phyloP scores from a whole-genome alignment of 2,329 filamentous ascomycete species.

The Ascosphaera acerosa region DNA sequence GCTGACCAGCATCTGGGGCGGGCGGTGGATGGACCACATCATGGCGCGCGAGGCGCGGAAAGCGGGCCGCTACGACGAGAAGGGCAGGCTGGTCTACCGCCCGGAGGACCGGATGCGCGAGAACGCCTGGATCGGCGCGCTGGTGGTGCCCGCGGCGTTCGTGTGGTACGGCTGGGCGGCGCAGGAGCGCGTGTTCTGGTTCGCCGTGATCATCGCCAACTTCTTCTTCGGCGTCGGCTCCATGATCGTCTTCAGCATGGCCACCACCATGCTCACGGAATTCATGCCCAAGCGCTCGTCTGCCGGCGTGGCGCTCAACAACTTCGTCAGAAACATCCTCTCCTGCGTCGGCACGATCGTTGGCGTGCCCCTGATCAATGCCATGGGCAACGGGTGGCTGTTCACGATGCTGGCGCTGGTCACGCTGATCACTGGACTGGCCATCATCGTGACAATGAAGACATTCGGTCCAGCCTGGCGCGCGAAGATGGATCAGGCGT shows the following conservation, averaged over 20 bases:
- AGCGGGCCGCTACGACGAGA: conserved; percentile 40
- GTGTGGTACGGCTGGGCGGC: conserved; percentile 58
- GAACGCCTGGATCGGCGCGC: conserved; percentile 52
- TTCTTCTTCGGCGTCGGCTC: conserved; percentile 52
- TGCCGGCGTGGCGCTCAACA: conserved; percentile 54
- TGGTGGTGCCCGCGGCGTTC: conserved; percentile 42
- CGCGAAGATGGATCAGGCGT: conserved; percentile 28
- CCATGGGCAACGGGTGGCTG: conserved; percentile 50
- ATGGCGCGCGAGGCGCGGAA: conserved; percentile 53
- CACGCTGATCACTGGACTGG: conserved; percentile 28
- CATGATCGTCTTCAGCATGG: conserved; percentile 52
- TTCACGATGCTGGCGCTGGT: conserved; percentile 37
- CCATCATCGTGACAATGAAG: conserved; percentile 34
- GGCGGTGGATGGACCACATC: conserved; percentile 54
- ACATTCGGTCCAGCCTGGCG: conserved; percentile 39
- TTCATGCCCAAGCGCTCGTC: conserved; percentile 50
- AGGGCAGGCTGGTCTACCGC: conserved; percentile 38
- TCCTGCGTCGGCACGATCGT: conserved; percentile 45
- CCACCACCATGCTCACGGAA: conserved; percentile 65
- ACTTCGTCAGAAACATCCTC: conserved; percentile 57
- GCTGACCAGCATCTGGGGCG: conserved; percentile 39
- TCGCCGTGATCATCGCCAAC: conserved; percentile 35
- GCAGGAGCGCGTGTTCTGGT: conserved; percentile 35
- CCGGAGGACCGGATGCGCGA: conserved; percentile 66
- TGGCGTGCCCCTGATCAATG: conserved; percentile 41